Evolutionary conservation across 1,139 yeast species (phyloP).

Genomic region (Candida mesenterica): DNA sequence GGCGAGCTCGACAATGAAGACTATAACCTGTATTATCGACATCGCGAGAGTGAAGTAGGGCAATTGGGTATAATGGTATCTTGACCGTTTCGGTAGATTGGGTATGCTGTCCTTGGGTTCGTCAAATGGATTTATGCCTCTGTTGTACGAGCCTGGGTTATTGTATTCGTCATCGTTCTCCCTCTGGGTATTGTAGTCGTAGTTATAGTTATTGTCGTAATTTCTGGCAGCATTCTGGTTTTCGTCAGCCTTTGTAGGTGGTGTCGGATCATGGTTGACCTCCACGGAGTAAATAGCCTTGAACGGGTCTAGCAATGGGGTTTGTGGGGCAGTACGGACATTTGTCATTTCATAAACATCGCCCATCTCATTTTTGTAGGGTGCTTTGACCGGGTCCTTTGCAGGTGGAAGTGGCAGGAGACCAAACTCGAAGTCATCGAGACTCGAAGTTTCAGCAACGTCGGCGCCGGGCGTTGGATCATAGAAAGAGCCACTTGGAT

Average conservation of each 20-base stretch:
- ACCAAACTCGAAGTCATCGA: background rate
- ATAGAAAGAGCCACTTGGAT: constrained; percentile 1
- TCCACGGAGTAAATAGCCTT: background rate
- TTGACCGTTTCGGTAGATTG: constrained; percentile 18
- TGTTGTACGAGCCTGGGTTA: background rate
- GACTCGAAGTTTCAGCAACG: constrained; percentile 1
- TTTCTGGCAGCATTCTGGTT: background rate
- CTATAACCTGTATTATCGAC: constrained; percentile 52
- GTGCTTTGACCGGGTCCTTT: background rate
- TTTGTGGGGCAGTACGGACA: background rate
- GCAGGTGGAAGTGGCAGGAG: background rate
- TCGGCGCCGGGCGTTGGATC: background rate
- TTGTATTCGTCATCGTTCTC: background rate
- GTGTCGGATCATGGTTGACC: background rate
- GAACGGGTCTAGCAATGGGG: background rate
- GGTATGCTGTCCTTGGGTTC: background rate
- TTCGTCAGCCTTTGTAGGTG: background rate
- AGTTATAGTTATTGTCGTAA: background rate
- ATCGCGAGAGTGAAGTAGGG: constrained; percentile 49
- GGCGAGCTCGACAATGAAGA: constrained; percentile 67
- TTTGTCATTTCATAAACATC: background rate
- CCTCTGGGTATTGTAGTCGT: background rate
- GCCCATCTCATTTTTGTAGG: background rate
- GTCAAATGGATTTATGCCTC: constrained; percentile 7
- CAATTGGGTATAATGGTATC: constrained; percentile 44